Conservation (phyloP, 139 green algal species). For the Haematococcus lacustris region DNA sequence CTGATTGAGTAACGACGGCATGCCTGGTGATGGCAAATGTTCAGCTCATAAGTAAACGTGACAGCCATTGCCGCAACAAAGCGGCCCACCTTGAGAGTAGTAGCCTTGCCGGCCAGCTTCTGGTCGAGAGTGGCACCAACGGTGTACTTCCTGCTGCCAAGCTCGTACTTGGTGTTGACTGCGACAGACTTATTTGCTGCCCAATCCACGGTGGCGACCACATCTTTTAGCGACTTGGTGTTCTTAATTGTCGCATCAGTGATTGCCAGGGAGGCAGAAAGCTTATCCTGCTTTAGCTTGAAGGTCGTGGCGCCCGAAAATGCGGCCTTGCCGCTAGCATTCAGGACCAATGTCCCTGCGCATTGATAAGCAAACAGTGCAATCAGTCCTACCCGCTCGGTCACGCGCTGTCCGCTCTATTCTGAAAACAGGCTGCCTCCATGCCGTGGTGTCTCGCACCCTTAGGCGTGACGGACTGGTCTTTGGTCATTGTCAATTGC, state of each 20-base stretch:
- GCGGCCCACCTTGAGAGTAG: constrained; percentile 13
- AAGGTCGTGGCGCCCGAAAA: neutral
- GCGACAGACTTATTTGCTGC: constrained; percentile 6
- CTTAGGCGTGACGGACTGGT: too few relatives aligned
- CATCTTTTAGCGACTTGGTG: constrained; percentile 10
- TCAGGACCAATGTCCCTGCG: too few relatives aligned
- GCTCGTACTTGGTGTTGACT: constrained; percentile 30
- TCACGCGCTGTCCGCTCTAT: too few relatives aligned
- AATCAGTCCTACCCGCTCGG: too few relatives aligned
- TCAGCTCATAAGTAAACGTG: neutral
- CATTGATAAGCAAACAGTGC: too few relatives aligned
- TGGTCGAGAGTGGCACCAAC: constrained; percentile 18
- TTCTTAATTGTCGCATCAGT: constrained; percentile 7
- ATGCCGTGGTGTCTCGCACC: too few relatives aligned
- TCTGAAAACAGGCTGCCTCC: too few relatives aligned
- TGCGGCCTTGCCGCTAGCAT: too few relatives aligned
- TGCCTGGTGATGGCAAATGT: neutral
- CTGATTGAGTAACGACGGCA: neutral
- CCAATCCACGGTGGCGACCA: constrained; percentile 15
- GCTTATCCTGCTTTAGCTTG: neutral
- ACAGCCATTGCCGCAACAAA: neutral
- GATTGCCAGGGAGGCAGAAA: neutral
- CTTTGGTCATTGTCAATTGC: too few relatives aligned
- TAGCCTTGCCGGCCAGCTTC: constrained; percentile 9
- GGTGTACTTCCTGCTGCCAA: constrained; percentile 22